Evolutionary conservation across 768 basidiomycete genomes (phyloP).

Genomic region (Termitomyces sp.): DNA sequence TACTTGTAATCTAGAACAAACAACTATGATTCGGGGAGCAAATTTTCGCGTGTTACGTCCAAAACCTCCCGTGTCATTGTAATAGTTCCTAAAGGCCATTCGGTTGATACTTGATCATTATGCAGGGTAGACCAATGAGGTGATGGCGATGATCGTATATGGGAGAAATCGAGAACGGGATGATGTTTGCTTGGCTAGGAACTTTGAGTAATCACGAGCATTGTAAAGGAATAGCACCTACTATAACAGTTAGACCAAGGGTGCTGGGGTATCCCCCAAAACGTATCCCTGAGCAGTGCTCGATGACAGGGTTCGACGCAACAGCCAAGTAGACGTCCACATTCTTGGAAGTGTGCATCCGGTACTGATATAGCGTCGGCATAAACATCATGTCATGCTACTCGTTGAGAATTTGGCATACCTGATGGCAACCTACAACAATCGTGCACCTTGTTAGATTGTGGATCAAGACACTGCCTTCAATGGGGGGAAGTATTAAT

Average conservation of each 20-base stretch:
- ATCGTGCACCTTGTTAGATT: constrained; percentile 56
- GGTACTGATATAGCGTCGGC: constrained; percentile 49
- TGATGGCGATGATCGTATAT: constrained; percentile 69
- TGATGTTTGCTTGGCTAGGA: constrained; percentile 31
- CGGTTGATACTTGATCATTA: constrained; percentile 8
- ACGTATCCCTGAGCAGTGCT: constrained; percentile 56
- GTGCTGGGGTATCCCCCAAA: constrained; percentile 58
- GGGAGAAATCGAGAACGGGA: constrained; percentile 81
- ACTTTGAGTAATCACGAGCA: not conserved
- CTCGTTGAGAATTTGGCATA: constrained; percentile 20
- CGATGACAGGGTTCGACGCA: constrained; percentile 74
- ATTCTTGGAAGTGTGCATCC: constrained; percentile 71
- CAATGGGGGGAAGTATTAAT: constrained; percentile 56
- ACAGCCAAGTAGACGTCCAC: constrained; percentile 66
- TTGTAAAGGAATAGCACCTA: constrained; percentile 1
- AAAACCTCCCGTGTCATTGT: not conserved
- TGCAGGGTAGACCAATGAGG: constrained; percentile 61
- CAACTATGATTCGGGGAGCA: constrained; percentile 2
- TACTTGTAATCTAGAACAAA: not conserved
- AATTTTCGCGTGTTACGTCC: not conserved
- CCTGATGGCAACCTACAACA: constrained; percentile 80
- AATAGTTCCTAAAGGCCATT: constrained; percentile 7
- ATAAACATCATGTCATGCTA: not conserved
- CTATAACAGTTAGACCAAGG: constrained; percentile 17
- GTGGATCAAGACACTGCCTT: constrained; percentile 72